Base-by-base conservation (phyloP, 1,284 basidiomycete genomes). In the Cryptococcus hybrid region DNA sequence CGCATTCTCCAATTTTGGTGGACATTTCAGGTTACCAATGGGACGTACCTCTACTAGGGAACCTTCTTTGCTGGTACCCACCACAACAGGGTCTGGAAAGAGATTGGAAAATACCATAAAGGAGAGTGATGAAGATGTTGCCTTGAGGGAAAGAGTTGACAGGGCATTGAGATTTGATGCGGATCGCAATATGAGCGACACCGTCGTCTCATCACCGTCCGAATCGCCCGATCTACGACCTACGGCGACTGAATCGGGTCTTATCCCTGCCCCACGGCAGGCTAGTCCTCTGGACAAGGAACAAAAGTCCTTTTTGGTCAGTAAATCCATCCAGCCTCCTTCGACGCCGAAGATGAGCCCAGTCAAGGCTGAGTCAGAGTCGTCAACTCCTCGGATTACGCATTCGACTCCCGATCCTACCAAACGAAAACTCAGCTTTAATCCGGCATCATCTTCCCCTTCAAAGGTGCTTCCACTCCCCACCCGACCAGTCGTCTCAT, bases 1-100 rank as follows among this genome's bases (percentile, higher is more conserved):
- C 5, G 73, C 62, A 8, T 61, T 76, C 12, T 51, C 66, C 12
- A 71, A 67, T 52, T 52, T 74, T 15, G 63, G 66, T 3, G 67
- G 60, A 5, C 74, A 71, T 50, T 58, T 72, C 36, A 56, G 58
- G 2, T 47, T 55, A 2, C 53, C 55, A 5, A 55, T 69, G 46
- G 60, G 60, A 9, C 52, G 69, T 15, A 64, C 67, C 3, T 18
- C 58, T 12, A 64, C 69, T 5, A 59, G 66, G 52, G 69, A 73
- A 12, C 55, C 65, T 37, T 47, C 60, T 1, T 56, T 48, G 7
- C 43, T 44, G n/a, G 43, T 8, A 15, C n/a, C 43, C 9, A 15
- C 13, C 24, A 24, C 24, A 24, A 24, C 24, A 24, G 24, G 24
- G 24, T 24, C 24, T 24, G 24, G 24, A 24, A 24, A 24, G 24